Conservation (phyloP, 1,284 basidiomycete species). For the Sporisorium sorghi region DNA sequence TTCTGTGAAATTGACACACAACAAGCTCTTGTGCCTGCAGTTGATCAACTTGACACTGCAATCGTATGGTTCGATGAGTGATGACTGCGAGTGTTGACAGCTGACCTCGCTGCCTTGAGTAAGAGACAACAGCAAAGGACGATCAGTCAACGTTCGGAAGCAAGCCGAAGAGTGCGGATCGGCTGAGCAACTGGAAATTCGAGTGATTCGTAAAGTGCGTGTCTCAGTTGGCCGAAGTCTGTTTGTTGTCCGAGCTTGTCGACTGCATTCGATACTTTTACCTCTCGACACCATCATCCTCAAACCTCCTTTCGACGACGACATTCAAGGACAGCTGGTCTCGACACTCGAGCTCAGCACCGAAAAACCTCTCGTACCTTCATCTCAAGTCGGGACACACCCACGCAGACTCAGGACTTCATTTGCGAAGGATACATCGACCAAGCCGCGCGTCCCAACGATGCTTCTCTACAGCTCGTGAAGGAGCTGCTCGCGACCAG, state of each 20-base stretch:
- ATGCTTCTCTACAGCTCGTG: background rate
- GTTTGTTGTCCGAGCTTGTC: background rate
- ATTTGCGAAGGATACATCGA: background rate
- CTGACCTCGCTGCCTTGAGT: too few relatives aligned
- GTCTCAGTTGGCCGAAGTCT: constrained; percentile 2
- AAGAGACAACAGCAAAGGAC: background rate
- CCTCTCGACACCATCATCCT: constrained; percentile 6
- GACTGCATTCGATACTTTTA: background rate
- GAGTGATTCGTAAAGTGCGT: background rate
- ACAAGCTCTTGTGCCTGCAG: background rate
- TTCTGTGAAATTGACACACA: background rate
- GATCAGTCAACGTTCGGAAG: background rate
- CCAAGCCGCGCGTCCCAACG: background rate
- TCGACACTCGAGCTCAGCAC: too few relatives aligned
- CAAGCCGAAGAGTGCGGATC: background rate
- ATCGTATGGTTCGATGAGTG: background rate
- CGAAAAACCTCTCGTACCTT: too few relatives aligned
- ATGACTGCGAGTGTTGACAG: too few relatives aligned
- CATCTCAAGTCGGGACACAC: background rate
- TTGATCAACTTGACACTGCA: background rate
- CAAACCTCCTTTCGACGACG: too few relatives aligned
- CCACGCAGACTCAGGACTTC: constrained; percentile 5
- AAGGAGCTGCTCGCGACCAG: background rate
- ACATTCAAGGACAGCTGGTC: too few relatives aligned
- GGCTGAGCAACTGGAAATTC: background rate